phyloP scores from a whole-genome alignment of 1,139 yeast genomes.

The Saccharomycopsis hybrid region DNA sequence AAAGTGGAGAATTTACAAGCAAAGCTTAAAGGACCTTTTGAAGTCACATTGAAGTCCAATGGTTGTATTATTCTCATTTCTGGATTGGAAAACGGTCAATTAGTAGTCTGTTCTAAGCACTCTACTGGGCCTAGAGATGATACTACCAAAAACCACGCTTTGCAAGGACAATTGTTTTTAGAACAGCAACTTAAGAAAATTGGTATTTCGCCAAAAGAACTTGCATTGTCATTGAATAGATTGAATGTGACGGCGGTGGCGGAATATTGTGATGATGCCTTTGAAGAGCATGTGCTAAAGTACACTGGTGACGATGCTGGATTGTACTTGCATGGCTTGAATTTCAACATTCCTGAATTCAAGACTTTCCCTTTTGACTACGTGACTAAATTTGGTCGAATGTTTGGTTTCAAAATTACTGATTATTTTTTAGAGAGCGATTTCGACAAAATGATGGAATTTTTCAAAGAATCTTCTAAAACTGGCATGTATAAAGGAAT shows the following conservation, averaged over 20 bases:
- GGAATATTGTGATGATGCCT: slow-evolving; percentile 85
- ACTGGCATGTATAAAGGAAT: slow-evolving; percentile 66
- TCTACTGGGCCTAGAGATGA: slow-evolving; percentile 68
- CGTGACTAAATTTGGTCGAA: slow-evolving; percentile 53
- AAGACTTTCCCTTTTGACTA: slow-evolving; percentile 53
- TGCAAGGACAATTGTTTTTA: slow-evolving; percentile 60
- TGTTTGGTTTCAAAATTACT: slow-evolving; percentile 68
- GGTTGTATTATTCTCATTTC: slow-evolving; percentile 88
- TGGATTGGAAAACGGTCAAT: slow-evolving; percentile 65
- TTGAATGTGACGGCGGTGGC: slow-evolving; percentile 77
- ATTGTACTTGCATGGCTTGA: slow-evolving; percentile 83
- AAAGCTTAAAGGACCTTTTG: slow-evolving; percentile 67
- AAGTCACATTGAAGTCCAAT: slow-evolving; percentile 78
- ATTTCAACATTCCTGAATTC: slow-evolving; percentile 59
- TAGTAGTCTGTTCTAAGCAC: slow-evolving; percentile 83
- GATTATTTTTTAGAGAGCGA: slow-evolving; percentile 38
- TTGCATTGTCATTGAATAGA: slow-evolving; percentile 50
- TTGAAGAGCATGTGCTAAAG: slow-evolving; percentile 90
- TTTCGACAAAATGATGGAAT: slow-evolving; percentile 38
- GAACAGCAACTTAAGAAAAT: slow-evolving; percentile 40
- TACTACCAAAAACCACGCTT: slow-evolving; percentile 60
- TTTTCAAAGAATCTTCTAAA: slow-evolving; percentile 50
- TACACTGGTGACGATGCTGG: slow-evolving; percentile 68
- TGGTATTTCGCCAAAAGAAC: slow-evolving; percentile 37
- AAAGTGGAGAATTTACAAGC: slow-evolving; percentile 38